Evolutionary conservation across 345 rosid genomes (phyloP).

Genomic region (Salix exigua): DNA sequence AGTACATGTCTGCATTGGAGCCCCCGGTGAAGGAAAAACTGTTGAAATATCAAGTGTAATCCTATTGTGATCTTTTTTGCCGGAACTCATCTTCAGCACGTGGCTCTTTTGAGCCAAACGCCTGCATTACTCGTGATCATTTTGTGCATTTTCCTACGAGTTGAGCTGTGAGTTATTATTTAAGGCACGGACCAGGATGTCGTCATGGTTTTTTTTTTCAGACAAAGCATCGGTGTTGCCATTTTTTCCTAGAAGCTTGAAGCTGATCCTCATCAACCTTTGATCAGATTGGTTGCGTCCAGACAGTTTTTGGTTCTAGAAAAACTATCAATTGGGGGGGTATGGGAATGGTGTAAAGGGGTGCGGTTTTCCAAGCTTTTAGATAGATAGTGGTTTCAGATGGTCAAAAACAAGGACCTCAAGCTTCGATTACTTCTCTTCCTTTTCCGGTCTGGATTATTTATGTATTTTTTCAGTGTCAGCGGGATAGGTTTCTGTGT

Average conservation of each 20-base stretch:
- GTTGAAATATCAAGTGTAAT: conserved; percentile 68
- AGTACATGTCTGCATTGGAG: conserved; percentile 77
- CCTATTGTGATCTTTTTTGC: not conserved
- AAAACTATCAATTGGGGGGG: conserved; percentile 11
- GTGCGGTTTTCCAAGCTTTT: conserved; percentile 21
- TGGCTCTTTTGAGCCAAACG: conserved; percentile 11
- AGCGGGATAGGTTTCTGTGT: conserved; percentile 11
- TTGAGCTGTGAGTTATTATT: conserved; percentile 17
- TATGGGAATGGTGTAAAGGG: conserved; percentile 18
- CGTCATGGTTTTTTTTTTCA: conserved; percentile 17
- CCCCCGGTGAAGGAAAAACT: conserved; percentile 83
- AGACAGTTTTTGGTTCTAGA: conserved; percentile 5
- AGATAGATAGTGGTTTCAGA: conserved; percentile 6
- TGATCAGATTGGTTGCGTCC: conserved; percentile 1
- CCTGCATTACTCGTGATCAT: conserved; percentile 14
- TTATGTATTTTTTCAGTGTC: not conserved
- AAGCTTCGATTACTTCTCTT: not conserved
- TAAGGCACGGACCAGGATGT: conserved; percentile 17
- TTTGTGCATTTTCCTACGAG: conserved; percentile 18
- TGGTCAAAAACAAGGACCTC: not conserved
- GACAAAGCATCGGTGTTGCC: conserved; percentile 19
- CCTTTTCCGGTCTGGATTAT: not conserved
- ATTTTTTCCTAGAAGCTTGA: conserved; percentile 20
- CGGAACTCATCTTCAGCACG: conserved; percentile 6
- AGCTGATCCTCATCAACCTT: conserved; percentile 13